Percentiles rank a stretch among this genome's conserved stretches.
Evolutionary conservation across 345 rosid genomes (phyloP).

Genomic region (Gossypium mustelinum): DNA sequence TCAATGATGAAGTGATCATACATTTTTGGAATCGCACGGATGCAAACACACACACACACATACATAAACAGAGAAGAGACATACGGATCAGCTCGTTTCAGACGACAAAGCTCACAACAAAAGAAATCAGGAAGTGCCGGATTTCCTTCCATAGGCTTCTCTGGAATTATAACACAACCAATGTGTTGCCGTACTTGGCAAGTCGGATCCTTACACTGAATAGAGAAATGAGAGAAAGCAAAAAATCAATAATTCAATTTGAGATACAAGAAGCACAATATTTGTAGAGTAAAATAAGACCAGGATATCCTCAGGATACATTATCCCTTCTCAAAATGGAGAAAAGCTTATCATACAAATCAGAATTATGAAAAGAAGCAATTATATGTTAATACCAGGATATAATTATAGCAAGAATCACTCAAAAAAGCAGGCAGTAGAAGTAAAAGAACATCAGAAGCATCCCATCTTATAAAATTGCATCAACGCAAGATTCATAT

Average conservation of each 20-base stretch:
- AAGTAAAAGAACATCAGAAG: too few relatives aligned
- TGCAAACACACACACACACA: neutral
- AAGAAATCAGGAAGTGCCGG: slow-evolving; percentile 62
- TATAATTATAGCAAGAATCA: neutral
- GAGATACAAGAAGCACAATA: neutral
- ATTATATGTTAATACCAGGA: neutral
- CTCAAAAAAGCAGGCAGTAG: neutral
- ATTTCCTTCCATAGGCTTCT: slow-evolving; percentile 66
- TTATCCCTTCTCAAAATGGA: neutral
- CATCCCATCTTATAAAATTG: neutral
- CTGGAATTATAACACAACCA: slow-evolving; percentile 72
- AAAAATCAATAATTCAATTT: neutral
- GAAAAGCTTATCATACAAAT: neutral
- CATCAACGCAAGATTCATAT: neutral
- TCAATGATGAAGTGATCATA: neutral
- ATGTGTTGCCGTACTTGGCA: slow-evolving; percentile 85
- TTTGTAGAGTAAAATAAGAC: neutral
- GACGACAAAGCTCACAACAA: slow-evolving; percentile 87
- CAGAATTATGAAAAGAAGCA: neutral
- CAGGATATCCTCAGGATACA: neutral
- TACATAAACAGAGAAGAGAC: slow-evolving; percentile 19
- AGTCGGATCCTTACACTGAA: slow-evolving; percentile 74
- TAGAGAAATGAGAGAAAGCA: neutral
- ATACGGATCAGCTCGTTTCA: slow-evolving; percentile 93
- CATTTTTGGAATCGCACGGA: neutral